phyloP scores from a whole-genome alignment of 2,329 filamentous ascomycete species.

The Fusarium proliferatum region DNA sequence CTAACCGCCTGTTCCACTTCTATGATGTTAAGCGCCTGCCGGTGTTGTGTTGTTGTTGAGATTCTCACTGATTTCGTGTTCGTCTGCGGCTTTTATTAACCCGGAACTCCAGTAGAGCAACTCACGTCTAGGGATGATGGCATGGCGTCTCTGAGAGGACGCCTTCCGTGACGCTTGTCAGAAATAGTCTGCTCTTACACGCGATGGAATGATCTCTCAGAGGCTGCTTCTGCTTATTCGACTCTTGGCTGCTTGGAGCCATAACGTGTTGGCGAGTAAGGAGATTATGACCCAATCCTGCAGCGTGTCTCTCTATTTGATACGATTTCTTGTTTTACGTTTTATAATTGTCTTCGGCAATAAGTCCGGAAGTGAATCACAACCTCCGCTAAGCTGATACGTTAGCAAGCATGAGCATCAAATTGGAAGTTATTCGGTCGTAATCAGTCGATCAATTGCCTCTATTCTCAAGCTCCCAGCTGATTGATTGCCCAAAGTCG shows the following conservation, averaged over 20 bases:
- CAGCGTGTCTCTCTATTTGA: conserved; percentile 16
- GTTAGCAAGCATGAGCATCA: conserved; percentile 25
- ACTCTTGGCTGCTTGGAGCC: conserved; percentile 23
- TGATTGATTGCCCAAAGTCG: conserved; percentile 42
- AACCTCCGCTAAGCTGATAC: conserved; percentile 28
- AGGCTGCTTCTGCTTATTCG: conserved; percentile 38
- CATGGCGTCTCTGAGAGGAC: conserved; percentile 22
- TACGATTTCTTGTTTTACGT: conserved; percentile 29
- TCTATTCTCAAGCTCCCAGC: conserved; percentile 26
- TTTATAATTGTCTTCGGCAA: background rate
- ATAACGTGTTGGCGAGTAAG: conserved; percentile 12
- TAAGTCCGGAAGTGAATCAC: conserved; percentile 25
- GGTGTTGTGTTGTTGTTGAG: conserved; percentile 14
- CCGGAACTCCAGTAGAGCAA: conserved; percentile 8
- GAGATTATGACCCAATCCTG: conserved; percentile 27
- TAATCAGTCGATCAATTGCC: conserved; percentile 46
- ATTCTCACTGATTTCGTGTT: background rate
- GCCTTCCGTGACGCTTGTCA: conserved; percentile 24
- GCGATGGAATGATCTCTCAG: conserved; percentile 24
- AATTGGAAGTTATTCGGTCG: conserved; percentile 31
- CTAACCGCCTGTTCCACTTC: conserved; percentile 20
- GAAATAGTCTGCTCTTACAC: conserved; percentile 7
- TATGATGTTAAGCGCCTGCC: conserved; percentile 26
- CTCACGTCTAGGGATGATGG: conserved; percentile 23
- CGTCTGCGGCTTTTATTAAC: conserved; percentile 34